Conservation (phyloP, 2,329 filamentous ascomycete genomes). For the Colletotrichum sp. region DNA sequence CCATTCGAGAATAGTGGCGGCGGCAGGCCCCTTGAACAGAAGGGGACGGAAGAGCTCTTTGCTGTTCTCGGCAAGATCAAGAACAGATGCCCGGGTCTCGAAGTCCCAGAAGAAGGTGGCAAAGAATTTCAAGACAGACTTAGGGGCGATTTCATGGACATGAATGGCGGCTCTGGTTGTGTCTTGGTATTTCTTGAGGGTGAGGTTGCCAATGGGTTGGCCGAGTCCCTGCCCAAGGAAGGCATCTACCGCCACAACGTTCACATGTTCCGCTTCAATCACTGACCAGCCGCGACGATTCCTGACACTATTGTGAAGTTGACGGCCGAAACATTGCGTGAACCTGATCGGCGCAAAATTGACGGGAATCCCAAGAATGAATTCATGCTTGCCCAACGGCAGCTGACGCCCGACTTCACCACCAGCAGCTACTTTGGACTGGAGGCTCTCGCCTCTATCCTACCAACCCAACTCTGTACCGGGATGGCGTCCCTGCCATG, state of each 20-base stretch:
- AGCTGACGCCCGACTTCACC: slow-evolving; percentile 28
- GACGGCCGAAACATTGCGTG: rapidly evolving
- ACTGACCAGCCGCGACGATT: rapidly evolving
- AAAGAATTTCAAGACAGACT: slow-evolving; percentile 24
- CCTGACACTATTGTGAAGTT: rapidly evolving
- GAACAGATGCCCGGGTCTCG: slow-evolving; percentile 38
- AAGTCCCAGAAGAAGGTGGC: not conserved
- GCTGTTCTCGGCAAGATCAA: slow-evolving; percentile 43
- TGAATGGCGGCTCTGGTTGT: slow-evolving; percentile 26
- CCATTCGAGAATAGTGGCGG: not conserved
- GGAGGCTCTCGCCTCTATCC: slow-evolving; percentile 33
- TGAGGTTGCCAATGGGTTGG: slow-evolving; percentile 23
- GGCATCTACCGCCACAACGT: slow-evolving; percentile 30
- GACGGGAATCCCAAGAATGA: not conserved
- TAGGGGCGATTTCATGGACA: slow-evolving; percentile 33
- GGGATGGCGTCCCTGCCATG: slow-evolving; percentile 33
- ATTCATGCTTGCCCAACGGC: not conserved
- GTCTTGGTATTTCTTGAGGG: slow-evolving; percentile 35
- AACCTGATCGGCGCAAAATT: rapidly evolving
- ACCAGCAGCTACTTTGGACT: slow-evolving; percentile 26
- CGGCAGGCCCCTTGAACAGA: slow-evolving; percentile 34
- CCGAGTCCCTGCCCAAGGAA: not conserved
- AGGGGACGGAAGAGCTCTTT: slow-evolving; percentile 43
- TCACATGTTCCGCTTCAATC: not conserved
- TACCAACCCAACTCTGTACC: slow-evolving; percentile 39